Base-by-base conservation (phyloP, 306 rosid genomes). In the Cicer cuneatum region DNA sequence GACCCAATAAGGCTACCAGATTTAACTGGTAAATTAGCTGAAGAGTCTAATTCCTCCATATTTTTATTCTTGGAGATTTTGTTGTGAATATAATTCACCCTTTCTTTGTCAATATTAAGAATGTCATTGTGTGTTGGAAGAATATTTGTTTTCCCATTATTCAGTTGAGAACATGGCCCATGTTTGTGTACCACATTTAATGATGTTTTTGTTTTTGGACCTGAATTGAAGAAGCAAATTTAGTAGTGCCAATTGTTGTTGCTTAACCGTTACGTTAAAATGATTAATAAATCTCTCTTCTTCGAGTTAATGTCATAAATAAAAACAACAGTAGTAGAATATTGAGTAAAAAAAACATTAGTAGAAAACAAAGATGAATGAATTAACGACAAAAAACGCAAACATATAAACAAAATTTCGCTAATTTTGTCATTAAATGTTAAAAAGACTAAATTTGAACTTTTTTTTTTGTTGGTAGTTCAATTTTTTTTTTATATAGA, bases 141-240 rank as follows among this genome's bases (percentile, higher is more conserved):
- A 4, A 11, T 16, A n/a, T 60, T 41, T 46, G 33, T 21, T 45
- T 70, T 48, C 3, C 62, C 70, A 5, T 67, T 66, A 19, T 72
- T 71, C 5, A 18, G 46, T 48, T 78, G 66, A 5, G 89, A 78
- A 74, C 93, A 89, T 41, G 93, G 87, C 12, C 93, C 90, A 38
- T 86, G 82, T 63, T 71, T 89, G 82, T 89, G 89, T 0, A 84
- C 66, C 74, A 89, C 93, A 43, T 84, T 66, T 21, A 89, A 47
- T 2, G 80, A 33, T 49, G 80, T 76, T 73, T 83, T 75, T 13
- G 39, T 62, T 35, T 70, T 72, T 5, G 52, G 6, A 58, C 78
- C 90, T 88, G 83, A 57, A 5, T 29, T 21, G 0, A 21, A 29
- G 0, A 72, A 39, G 18, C 10, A 5, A 24, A 24, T 43, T 72